Base-by-base conservation (phyloP, 2,329 filamentous ascomycete genomes). In the Dactylellina sp. region DNA sequence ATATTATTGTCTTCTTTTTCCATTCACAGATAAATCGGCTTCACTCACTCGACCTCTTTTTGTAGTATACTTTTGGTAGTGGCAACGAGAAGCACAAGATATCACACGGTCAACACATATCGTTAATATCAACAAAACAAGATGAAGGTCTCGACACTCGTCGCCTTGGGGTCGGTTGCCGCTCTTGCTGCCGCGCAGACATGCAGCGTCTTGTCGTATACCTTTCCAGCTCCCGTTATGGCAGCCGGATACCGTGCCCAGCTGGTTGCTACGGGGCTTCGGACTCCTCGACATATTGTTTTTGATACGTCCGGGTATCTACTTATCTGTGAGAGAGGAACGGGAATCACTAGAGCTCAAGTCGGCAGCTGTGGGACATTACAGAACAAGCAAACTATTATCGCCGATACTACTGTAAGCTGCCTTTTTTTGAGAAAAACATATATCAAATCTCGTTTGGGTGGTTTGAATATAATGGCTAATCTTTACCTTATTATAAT, bases 231-330 rank as follows among this genome's bases (percentile, higher is more conserved):
- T 11, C 70, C 70, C 7, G 61, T 74, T 12, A 62, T 74, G 70
- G 70, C 70, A 7, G 16, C 70, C 7, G 83, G 83, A 28, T 86
- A 84, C 83, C 79, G 81, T 4, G 83, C 82, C 14, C 81, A 83
- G 70, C 80, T 85, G 1, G 78, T 85, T 20, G 82, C 81, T 40
- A 81, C 80, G 24, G 81, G 81, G 14, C 77, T 85, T 52, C 80
- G 77, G 2, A 80, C 79, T 9, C 85, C 85, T 1, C 81, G 85
- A 11, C 80, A 82, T 50, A 81, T 86, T 55, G 77, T 82, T 3
- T 83, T 86, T 63, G 85, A 86, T 75, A 76, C 71, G 2, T 79
- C 80, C 35, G 84, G 84, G 2, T 82, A 80, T 2, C 79, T 86
- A 12, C 79, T 86, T 1, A 81, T 86, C 14, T 78, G 85, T 42